Base-by-base conservation (phyloP, 129 eudicot genomes). In the Pittosporum tobira region DNA sequence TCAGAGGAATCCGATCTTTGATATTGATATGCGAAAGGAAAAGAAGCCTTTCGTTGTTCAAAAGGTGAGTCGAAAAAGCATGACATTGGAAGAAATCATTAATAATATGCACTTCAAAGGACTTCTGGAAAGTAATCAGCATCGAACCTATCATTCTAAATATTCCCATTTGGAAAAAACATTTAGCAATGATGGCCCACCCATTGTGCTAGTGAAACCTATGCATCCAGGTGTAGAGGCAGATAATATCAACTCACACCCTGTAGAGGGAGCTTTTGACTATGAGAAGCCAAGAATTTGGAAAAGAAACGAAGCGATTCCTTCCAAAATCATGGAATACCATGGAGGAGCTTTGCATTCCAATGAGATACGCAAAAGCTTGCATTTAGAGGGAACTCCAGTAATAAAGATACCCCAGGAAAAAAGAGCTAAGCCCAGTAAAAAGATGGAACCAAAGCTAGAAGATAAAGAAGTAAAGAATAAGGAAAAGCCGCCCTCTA, bases 181-280 rank as follows among this genome's bases (percentile, higher is more conserved):
- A 47, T 22, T 29, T 29, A 38, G 44, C 24, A 57, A 62, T 37
- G 78, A 82, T 68, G 62, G 63, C 26, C 77, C 87, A 2, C 94
- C 96, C 8, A 81, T 88, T 51, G 94, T 88, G 46, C 51, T 88
- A 27, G 75, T 88, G 76, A 88, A 57, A 59, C 90, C 95, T 26
- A 58, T 61, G 23, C 51, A 64, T 31, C 70, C 72, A 10, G 34
- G 34, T 23, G 5, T 52, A 18, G 59, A 42, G 34, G 14, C 43
- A 54, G 78, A 74, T 51, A 31, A 51, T 30, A 29, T 43, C 56
- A 25, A 12, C 29, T 4, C 54, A 29, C 59, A 34, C 15, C 59
- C 55, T 4, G 61, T 51, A 26, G 58, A 31, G 9, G 26, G 21
- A 62, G 67, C 42, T 27, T 36, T 58, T 20, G 30, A 66, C 26